Base-by-base conservation (phyloP, 2,329 filamentous ascomycete species). In the Alternaria consortialis region DNA sequence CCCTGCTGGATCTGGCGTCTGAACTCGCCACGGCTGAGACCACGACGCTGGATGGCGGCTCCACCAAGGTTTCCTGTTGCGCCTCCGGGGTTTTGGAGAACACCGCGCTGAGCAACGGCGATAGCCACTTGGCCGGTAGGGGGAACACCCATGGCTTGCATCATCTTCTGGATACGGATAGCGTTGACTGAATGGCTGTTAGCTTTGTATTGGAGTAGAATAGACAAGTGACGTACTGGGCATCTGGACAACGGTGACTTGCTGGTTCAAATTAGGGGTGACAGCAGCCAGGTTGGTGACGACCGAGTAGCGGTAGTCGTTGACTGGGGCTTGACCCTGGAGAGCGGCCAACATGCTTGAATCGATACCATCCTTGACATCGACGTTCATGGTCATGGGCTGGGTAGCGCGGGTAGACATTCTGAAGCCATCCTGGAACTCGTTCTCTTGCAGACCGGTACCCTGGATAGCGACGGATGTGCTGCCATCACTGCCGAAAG, bases 351-450 rank as follows among this genome's bases (percentile, higher is more conserved):
- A 61, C 75, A 77, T 77, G 57, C 75, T 59, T 25, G 57, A 58
- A 50, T 76, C 72, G 50, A 79, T 61, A 27, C 76, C 76, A 37
- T 79, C 65, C 59, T 75, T 74, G 47, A 77, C 75, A 52, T 78
- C 61, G 27, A 77, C 74, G 39, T 73, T 79, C 71, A 78, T 75
- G 12, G 67, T 67, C 70, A 77, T 74, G 7, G 76, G 76, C 54
- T 78, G 75, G 17, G 76, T 73, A 27, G 76, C 74, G 29, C 72
- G 70, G 25, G 74, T 70, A 5, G 76, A 74, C 73, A 77, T 77
- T 36, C 76, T 70, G 71, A 79, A 78, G 40, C 76, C 76, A 57
- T 79, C 76, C 53, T 72, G 69, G 60, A 77, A 79, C 63, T 79
- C 76, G 55, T 75, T 76, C 69, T 79, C 76, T 60, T 79, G 76